Conservation (phyloP, 192 early-diverging fungal species). For the Podila clonocystis region DNA sequence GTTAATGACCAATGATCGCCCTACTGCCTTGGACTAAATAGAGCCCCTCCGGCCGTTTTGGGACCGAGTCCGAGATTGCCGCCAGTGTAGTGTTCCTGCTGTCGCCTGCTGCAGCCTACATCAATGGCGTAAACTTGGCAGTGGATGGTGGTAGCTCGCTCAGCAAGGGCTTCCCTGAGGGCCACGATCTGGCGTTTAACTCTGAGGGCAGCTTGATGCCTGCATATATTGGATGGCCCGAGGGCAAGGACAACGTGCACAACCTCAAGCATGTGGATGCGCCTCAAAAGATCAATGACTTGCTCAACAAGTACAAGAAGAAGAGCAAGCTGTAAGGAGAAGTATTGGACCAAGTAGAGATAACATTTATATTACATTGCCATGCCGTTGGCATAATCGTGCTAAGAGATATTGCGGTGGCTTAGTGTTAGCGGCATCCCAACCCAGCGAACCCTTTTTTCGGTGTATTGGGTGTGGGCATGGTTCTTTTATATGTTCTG, state of each 20-base stretch:
- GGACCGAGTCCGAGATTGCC: slow-evolving; percentile 63
- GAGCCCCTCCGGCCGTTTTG: slow-evolving; percentile 59
- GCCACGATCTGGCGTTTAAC: slow-evolving; percentile 43
- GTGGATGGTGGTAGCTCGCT: slow-evolving; percentile 49
- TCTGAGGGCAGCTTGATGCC: slow-evolving; percentile 47
- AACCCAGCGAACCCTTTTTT: no score
- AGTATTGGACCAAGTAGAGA: no score
- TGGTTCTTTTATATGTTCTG: no score
- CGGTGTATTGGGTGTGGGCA: no score
- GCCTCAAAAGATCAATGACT: slow-evolving; percentile 34
- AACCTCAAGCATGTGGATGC: slow-evolving; percentile 49
- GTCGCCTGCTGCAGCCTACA: slow-evolving; percentile 57
- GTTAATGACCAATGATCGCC: background rate
- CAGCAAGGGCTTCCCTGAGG: slow-evolving; percentile 52
- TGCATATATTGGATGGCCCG: slow-evolving; percentile 49
- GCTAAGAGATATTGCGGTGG: no score
- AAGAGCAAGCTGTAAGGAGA: slow-evolving; percentile 39
- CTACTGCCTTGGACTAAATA: slow-evolving; percentile 5
- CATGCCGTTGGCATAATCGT: no score
- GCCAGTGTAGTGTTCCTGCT: slow-evolving; percentile 61
- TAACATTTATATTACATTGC: no score
- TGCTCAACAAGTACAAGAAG: slow-evolving; percentile 47
- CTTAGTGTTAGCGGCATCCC: no score
- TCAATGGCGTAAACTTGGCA: slow-evolving; percentile 54
- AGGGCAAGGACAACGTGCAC: slow-evolving; percentile 48